Evolutionary conservation across 2,329 filamentous ascomycete genomes (phyloP).

Genomic region (Basipetospora chlamydospora): DNA sequence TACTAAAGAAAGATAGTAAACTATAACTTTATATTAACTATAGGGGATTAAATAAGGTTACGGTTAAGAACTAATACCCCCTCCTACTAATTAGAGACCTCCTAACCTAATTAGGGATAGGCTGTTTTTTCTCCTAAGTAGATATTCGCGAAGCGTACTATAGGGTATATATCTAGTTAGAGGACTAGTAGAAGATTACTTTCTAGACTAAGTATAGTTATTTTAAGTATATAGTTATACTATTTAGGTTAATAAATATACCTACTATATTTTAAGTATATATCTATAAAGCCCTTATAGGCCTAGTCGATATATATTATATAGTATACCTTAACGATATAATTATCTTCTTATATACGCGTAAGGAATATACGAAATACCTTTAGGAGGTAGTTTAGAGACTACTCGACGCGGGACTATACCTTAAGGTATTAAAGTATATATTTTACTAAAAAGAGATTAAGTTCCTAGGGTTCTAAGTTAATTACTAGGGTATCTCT

Average conservation of each 20-base stretch:
- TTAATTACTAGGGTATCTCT: too few relatives aligned
- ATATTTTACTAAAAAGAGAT: neutral
- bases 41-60: conserved; percentile 13
- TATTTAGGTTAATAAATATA: conserved; percentile 13
- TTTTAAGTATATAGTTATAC: conserved; percentile 20
- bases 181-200: conserved; percentile 18
- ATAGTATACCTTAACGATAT: conserved; percentile 1
- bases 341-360: neutral
- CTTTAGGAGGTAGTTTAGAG: neutral
- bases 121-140: conserved; percentile 8
- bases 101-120: conserved; percentile 3
- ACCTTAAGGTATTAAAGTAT: neutral
- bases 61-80: conserved; percentile 12
- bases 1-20: too few relatives aligned
- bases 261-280: conserved; percentile 10
- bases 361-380: neutral
- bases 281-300: conserved; percentile 9
- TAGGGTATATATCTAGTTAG: conserved; percentile 15
- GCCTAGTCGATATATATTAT: conserved; percentile 10
- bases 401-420: neutral
- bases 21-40: conserved; percentile 15
- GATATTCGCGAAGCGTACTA: conserved; percentile 15
- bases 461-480: too few relatives aligned
- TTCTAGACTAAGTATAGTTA: conserved; percentile 18
- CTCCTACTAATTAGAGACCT: too few relatives aligned